Percentiles rank a stretch among this genome's conserved stretches.
These are phyloP conservation scores for Yamadazyma atlantica DNA, from an alignment of 1,139 yeast species.

Conservation along the genomic window DNA sequence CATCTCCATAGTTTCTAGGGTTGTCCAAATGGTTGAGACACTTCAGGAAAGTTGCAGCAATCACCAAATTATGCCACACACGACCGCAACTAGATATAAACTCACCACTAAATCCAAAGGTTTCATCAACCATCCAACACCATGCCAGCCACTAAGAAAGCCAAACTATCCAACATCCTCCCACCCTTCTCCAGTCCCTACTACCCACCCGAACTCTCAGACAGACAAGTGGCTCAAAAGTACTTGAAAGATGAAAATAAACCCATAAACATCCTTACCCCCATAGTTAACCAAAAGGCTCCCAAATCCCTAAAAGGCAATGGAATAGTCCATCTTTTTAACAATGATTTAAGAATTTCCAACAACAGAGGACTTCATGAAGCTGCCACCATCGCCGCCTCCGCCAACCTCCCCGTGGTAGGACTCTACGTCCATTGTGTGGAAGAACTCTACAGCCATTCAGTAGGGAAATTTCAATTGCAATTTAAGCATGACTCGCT, in stretches of 20 bases:
- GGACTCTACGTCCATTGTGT: constrained; percentile 41
- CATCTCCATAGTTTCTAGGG: too few relatives aligned
- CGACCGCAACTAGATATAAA: too few relatives aligned
- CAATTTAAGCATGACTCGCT: constrained; percentile 37
- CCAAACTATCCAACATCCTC: constrained; percentile 14
- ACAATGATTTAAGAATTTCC: constrained; percentile 38
- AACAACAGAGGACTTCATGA: constrained; percentile 42
- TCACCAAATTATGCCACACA: too few relatives aligned
- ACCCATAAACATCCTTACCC: constrained; percentile 21
- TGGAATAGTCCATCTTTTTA: constrained; percentile 43
- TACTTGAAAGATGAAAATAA: constrained; percentile 26
- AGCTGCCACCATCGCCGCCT: constrained; percentile 29
- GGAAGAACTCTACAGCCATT: constrained; percentile 41
- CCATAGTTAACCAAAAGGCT: constrained; percentile 8
- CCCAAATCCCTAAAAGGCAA: constrained; percentile 5
- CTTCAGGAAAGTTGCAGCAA: too few relatives aligned
- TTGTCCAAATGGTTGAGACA: too few relatives aligned
- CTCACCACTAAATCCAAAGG: too few relatives aligned
- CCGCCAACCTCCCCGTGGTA: constrained; percentile 25
- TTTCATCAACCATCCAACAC: too few relatives aligned
- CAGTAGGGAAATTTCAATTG: constrained; percentile 42
- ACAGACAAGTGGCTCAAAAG: constrained; percentile 13
- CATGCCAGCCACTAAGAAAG: constrained; percentile 13
- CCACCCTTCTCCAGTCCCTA: constrained; percentile 15
- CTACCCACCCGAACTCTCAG: constrained; percentile 17